phyloP scores from a whole-genome alignment of 345 rosid species.

The Acer yangbiense region DNA sequence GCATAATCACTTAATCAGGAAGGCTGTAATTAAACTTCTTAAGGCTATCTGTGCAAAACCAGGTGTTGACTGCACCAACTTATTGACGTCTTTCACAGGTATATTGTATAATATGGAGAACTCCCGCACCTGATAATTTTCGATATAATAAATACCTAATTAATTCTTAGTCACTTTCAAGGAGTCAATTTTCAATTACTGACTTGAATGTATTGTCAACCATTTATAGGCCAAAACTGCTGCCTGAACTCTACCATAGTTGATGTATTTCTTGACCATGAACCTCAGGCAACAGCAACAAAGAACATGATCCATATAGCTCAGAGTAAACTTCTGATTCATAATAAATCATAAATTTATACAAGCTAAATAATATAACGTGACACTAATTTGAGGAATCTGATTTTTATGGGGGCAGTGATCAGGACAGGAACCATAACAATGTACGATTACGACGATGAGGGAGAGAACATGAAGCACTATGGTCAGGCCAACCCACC shows the following conservation, averaged over 20 bases:
- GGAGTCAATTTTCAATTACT: neutral
- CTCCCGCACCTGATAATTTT: too few relatives aligned
- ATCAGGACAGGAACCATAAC: constrained; percentile 42
- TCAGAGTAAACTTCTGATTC: constrained; percentile 40
- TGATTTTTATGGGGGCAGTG: constrained; percentile 29
- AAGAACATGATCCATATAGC: constrained; percentile 65
- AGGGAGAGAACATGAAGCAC: constrained; percentile 39
- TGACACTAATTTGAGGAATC: neutral
- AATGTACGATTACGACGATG: constrained; percentile 43
- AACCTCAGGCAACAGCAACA: constrained; percentile 52
- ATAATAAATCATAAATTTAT: neutral
- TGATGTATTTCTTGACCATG: constrained; percentile 43
- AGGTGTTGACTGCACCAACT: constrained; percentile 46
- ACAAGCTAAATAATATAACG: too few relatives aligned
- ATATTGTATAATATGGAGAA: neutral
- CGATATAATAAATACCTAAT: neutral
- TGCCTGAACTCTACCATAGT: constrained; percentile 49
- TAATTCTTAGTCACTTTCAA: neutral
- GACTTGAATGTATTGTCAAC: neutral
- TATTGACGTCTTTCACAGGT: constrained; percentile 57
- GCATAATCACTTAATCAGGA: constrained; percentile 26
- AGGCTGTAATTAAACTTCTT: constrained; percentile 34
- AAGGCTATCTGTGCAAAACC: constrained; percentile 36
- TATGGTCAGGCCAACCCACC: constrained; percentile 48
- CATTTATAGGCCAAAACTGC: constrained; percentile 55